Evolutionary conservation across 176 grass and related monocot genomes (phyloP), one percentile per base, ranked within the genome.

Genomic region (Bothriochloa decipiens): DNA sequence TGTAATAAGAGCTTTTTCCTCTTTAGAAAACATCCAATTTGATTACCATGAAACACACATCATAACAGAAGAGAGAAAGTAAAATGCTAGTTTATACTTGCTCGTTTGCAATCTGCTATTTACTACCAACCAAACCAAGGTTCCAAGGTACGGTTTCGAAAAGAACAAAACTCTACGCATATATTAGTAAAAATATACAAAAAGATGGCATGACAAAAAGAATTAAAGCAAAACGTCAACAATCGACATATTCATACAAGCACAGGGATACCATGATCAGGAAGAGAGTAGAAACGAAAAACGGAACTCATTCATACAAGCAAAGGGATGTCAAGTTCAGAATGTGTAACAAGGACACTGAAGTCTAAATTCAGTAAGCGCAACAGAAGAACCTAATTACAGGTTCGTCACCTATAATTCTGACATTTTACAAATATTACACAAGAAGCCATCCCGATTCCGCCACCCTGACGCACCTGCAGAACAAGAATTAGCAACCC

Each of bases 101-200:
- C 72, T 46, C 18, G 46, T 74, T 26, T 52, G 26, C 17, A 75
- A 32, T 45, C 72, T 53, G 29, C 72, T 75, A 33, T 32, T 49
- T 74, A 14, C 26, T 52, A 74, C 15, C 72, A 75, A 75, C 27
- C 47, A 75, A 75, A 53, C 26, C 46, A 28, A 52, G 46, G 25
- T 26, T 74, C 14, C 15, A 74, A 74, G 25, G 42, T 27, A 74
- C 4, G 27, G 16, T 74, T 75, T 52, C 27, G 16, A 35, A 55
- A 2, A 35, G 46, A 75, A 53, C 47, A 75, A 35, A 35, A 55
- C 47, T 53, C 0, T 6, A 52, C 49, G 7, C 26, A 74, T 1
- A 20, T 0, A 50, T 15, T 49, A 52, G 8, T 53, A 53, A 22
- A 53, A 6, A 22, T 11, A 20, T 32, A 29, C 11, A 52, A 10